Percentiles rank a stretch among this genome's conserved stretches.
phyloP scores from a whole-genome alignment of 163 green algal species.

The Coccomyxa subellipsoidea region DNA sequence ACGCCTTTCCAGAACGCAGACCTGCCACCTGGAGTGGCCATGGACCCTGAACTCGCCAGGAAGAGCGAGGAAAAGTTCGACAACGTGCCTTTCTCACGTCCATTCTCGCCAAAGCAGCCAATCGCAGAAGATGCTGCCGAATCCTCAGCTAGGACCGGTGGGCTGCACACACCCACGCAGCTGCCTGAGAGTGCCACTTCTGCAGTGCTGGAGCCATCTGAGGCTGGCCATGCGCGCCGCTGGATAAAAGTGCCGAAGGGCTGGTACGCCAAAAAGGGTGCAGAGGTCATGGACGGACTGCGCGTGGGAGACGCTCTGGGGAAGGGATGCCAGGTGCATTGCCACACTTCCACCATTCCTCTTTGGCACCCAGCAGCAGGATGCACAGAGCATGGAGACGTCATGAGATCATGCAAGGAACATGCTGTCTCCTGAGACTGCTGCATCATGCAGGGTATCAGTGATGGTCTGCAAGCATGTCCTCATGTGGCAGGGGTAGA shows the following conservation, averaged over 20 bases:
- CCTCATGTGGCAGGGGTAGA: neutral
- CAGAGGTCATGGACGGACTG: neutral
- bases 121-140: neutral
- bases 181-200: neutral
- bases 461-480: neutral
- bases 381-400: too few species aligned
- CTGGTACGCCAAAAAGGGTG: slow-evolving; percentile 1
- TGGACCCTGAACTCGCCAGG: neutral
- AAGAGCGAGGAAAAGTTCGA: slow-evolving; percentile 1
- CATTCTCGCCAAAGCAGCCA: neutral
- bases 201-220: neutral
- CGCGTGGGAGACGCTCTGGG: neutral
- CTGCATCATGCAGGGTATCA: neutral
- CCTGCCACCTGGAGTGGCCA: neutral
- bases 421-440: neutral
- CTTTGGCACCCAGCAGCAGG: too few species aligned
- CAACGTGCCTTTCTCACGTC: neutral
- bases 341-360: neutral
- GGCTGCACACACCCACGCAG: neutral
- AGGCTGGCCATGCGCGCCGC: neutral
- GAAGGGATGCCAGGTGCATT: slow-evolving; percentile 7
- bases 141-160: neutral
- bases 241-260: slow-evolving; percentile 3
- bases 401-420: neutral
- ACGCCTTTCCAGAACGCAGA: neutral